phyloP scores from a whole-genome alignment of 495 filamentous ascomycete species.

The Penicillium maclennaniae region DNA sequence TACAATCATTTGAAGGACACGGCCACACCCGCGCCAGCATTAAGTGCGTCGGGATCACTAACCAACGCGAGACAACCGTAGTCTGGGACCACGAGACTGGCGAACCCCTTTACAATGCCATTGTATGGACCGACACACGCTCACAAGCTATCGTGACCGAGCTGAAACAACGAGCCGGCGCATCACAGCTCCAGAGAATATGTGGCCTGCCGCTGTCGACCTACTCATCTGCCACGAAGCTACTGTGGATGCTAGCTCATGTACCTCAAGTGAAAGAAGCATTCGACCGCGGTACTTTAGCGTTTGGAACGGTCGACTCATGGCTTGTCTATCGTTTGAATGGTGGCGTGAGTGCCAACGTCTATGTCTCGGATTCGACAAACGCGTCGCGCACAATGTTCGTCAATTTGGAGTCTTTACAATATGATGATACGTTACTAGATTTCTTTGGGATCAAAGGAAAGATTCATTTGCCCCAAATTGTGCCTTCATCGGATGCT shows the following conservation, averaged over 20 bases:
- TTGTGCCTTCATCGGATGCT: slow-evolving; percentile 79
- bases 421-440: slow-evolving; percentile 79
- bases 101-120: slow-evolving; percentile 80
- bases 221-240: slow-evolving; percentile 87
- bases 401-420: slow-evolving; percentile 79
- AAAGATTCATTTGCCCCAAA: slow-evolving; percentile 69
- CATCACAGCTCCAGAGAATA: slow-evolving; percentile 63
- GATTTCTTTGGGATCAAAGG: slow-evolving; percentile 78
- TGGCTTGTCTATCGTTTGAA: slow-evolving; percentile 93
- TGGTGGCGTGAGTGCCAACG: slow-evolving; percentile 62
- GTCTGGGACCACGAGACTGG: slow-evolving; percentile 89
- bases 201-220: slow-evolving; percentile 91
- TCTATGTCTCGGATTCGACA: slow-evolving; percentile 86
- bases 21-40: slow-evolving; percentile 68
- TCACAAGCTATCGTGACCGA: slow-evolving; percentile 73
- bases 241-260: slow-evolving; percentile 79
- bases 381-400: slow-evolving; percentile 98
- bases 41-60: slow-evolving; percentile 85
- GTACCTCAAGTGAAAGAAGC: slow-evolving; percentile 68
- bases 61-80: slow-evolving; percentile 91
- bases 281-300: slow-evolving; percentile 72
- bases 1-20: slow-evolving; percentile 59
- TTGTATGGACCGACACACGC: slow-evolving; percentile 93
- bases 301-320: slow-evolving; percentile 89
- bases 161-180: slow-evolving; percentile 60